phyloP scores from a whole-genome alignment of 192 early-diverging fungal genomes.

The Allomyces javanicus region DNA sequence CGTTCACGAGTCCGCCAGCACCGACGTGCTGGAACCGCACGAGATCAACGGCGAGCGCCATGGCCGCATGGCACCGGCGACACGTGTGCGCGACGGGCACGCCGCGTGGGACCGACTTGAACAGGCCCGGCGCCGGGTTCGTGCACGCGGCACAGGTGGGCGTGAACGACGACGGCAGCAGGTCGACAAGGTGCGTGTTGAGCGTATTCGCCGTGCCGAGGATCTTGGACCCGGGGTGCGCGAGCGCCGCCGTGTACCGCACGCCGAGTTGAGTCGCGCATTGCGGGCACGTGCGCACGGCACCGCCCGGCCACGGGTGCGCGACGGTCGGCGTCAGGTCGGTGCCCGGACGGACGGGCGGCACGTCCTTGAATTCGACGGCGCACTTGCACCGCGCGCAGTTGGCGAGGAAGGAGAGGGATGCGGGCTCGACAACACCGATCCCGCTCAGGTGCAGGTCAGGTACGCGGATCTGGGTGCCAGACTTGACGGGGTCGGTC shows the following conservation, averaged over 20 bases:
- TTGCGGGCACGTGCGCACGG: conserved; percentile 29
- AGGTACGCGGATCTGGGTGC: conserved; percentile 55
- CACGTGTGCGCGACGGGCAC: conserved; percentile 6
- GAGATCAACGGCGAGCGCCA: conserved; percentile 18
- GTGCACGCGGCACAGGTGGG: conserved; percentile 52
- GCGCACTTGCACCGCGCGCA: conserved; percentile 59
- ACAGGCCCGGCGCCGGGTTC: conserved; percentile 5
- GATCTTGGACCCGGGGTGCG: conserved; percentile 27
- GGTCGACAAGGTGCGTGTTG: conserved; percentile 41
- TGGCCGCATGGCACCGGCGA: conserved; percentile 16
- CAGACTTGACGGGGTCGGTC: conserved; percentile 10
- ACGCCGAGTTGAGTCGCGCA: conserved; percentile 32
- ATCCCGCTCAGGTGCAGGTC: conserved; percentile 39
- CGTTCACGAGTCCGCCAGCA: conserved; percentile 15
- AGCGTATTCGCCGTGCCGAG: conserved; percentile 59
- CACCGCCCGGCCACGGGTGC: conserved; percentile 6
- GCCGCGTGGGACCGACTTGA: conserved; percentile 11
- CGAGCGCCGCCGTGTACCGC: conserved; percentile 35
- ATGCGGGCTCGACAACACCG: conserved; percentile 38
- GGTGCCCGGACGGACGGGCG: conserved; percentile 11
- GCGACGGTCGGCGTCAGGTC: background rate
- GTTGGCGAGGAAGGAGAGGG: conserved; percentile 39
- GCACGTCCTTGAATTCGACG: conserved; percentile 36
- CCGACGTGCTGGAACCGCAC: conserved; percentile 29
- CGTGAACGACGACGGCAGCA: conserved; percentile 49